Base-by-base conservation (phyloP, 129 eudicot species). In the Solidago caesia region DNA sequence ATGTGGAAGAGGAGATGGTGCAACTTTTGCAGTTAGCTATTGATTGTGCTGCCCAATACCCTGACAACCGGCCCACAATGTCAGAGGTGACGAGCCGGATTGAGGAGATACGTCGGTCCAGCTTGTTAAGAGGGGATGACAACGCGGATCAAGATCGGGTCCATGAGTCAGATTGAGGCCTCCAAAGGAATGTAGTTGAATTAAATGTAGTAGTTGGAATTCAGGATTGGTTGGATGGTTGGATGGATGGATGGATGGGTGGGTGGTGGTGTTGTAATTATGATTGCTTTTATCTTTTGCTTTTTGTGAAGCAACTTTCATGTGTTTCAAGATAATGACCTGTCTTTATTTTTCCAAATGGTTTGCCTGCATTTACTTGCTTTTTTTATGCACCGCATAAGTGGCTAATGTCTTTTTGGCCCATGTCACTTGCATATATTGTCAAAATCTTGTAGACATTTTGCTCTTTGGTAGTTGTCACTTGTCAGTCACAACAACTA, bases 1-100 rank as follows among this genome's bases (percentile, higher is more conserved):
- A 82, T 15, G 89, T 84, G 2, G 98, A 93, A 77, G 98, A 88
- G 63, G 92, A 93, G 67, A 93, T 90, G 98, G 98, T 93, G 57
- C 92, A 84, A 27, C 88, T 93, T 1, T 80, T 93, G 78, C 96
- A 93, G 74, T 85, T 93, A 5, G 98, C 87, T 2, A 77, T 93
- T 7, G 97, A 88, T 55, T 93, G 98, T 70, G 81, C 98, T 4
- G 96, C 91, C 15, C 98, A 88, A 83, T 86, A 81, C 69, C 98
- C 98, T 1, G 98, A 93, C 25, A 83, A 75, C 6, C 86, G 98
- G 7, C 98, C 98, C 12, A 70, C 91, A 5, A 93, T 93, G 80
- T 66, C 85, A 6, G 88, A 88, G 74, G 97, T 84, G 26, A 70
- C 79, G 0, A 49, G 21, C 7, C 84, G 84, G 64, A 84, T 93